phyloP scores from a whole-genome alignment of 2,329 filamentous ascomycete species.

The Sporothrix protearum region DNA sequence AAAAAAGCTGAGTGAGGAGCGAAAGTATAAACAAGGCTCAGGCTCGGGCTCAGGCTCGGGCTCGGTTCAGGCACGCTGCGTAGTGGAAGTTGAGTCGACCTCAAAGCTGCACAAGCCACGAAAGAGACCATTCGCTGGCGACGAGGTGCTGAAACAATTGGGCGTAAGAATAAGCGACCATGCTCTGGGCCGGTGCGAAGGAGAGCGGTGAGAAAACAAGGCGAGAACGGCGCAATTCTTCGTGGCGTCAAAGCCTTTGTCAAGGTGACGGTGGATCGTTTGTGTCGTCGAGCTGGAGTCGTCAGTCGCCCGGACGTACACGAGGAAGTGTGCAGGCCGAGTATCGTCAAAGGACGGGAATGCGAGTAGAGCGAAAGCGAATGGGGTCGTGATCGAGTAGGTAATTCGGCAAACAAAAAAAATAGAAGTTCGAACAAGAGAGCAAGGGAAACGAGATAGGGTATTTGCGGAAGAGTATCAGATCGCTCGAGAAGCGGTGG shows the following conservation, averaged over 20 bases:
- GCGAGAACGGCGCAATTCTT: neutral
- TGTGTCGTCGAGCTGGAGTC: constrained; percentile 3
- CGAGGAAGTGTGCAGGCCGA: neutral
- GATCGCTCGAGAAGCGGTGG: neutral
- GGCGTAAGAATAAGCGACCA: neutral
- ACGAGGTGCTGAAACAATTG: constrained; percentile 14
- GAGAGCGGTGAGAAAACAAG: neutral
- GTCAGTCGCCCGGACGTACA: neutral
- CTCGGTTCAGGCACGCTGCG: neutral
- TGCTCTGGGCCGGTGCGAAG: neutral
- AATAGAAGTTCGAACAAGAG: neutral
- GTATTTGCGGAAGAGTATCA: neutral
- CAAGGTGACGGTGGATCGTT: neutral
- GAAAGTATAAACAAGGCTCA: neutral
- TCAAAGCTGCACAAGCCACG: constrained; percentile 2
- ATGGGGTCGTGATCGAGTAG: neutral
- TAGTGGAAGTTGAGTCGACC: neutral
- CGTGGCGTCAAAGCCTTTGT: neutral
- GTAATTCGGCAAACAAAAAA: neutral
- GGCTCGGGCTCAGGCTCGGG: too few species aligned
- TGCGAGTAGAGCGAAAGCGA: neutral
- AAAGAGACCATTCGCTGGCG: neutral
- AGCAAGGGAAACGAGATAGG: neutral
- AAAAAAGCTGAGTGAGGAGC: neutral
- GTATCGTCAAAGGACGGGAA: neutral